phyloP scores from a whole-genome alignment of 768 basidiomycete genomes.

The Russula dissimulans region DNA sequence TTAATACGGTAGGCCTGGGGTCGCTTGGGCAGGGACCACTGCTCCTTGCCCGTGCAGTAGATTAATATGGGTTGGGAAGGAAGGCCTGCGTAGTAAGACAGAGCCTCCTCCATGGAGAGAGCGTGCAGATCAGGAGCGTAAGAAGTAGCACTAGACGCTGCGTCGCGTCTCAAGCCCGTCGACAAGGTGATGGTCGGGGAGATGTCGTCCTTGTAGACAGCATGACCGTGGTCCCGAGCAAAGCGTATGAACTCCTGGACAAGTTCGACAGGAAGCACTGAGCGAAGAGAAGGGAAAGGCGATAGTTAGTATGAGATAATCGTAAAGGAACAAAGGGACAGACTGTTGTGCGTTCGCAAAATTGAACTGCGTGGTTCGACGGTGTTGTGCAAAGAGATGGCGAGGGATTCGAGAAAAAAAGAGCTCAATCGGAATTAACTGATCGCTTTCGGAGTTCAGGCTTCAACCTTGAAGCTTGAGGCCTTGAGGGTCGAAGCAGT shows the following conservation, averaged over 20 bases:
- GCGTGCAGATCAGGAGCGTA: background rate
- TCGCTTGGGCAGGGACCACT: conserved; percentile 19
- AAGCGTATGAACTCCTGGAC: background rate
- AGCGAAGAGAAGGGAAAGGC: background rate
- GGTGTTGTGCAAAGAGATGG: too few species aligned
- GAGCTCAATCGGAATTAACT: too few species aligned
- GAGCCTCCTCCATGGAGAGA: conserved; percentile 19
- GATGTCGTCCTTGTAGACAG: background rate
- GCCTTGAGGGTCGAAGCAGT: too few species aligned
- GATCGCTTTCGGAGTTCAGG: too few species aligned
- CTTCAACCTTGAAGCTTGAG: too few species aligned
- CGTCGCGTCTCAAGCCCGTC: background rate
- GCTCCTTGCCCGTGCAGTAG: conserved; percentile 24
- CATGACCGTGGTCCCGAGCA: background rate
- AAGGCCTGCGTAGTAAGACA: conserved; percentile 26
- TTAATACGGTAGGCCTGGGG: conserved; percentile 21
- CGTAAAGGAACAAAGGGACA: too few species aligned
- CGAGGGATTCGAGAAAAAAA: too few species aligned
- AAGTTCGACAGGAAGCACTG: background rate
- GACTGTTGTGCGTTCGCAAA: too few species aligned
- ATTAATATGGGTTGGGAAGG: conserved; percentile 24
- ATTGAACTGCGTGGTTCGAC: too few species aligned
- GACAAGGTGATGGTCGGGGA: background rate
- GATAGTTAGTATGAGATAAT: too few species aligned
- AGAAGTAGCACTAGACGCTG: background rate